phyloP scores from a whole-genome alignment of 306 rosid species.

The Rubus parviflorus region DNA sequence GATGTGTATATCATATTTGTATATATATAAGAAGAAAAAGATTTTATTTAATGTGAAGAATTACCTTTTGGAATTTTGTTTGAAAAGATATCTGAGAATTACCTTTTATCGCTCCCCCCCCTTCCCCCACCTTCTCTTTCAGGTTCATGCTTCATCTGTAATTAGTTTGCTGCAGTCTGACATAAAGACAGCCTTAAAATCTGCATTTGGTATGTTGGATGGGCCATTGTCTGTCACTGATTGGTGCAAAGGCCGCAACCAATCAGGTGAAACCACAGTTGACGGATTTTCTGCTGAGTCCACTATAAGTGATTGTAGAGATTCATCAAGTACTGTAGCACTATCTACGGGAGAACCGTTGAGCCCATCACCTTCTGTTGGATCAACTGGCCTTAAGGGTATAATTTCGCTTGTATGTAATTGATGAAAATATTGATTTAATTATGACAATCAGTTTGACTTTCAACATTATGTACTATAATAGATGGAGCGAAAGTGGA shows the following conservation, averaged over 20 bases:
- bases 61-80: neutral
- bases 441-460: constrained; percentile 28
- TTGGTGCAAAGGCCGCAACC: constrained; percentile 97
- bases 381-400: constrained; percentile 82
- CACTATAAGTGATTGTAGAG: constrained; percentile 76
- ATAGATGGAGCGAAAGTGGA: constrained; percentile 76
- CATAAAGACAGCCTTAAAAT: constrained; percentile 85
- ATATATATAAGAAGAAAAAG: neutral
- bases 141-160: constrained; percentile 85
- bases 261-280: constrained; percentile 56
- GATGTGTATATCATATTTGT: neutral
- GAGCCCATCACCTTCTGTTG: constrained; percentile 90
- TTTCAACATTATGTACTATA: constrained; percentile 43
- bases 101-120: neutral
- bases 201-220: constrained; percentile 82
- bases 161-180: constrained; percentile 92
- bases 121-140: constrained; percentile 23
- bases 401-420: constrained; percentile 18
- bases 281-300: constrained; percentile 90
- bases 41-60: neutral
- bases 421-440: constrained; percentile 24
- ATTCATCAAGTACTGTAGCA: constrained; percentile 51
- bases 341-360: constrained; percentile 61
- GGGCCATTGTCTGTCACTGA: constrained; percentile 88
- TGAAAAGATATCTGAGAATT: constrained; percentile 12